phyloP scores from a whole-genome alignment of 2,329 filamentous ascomycete species.

The Triangularia setosa region DNA sequence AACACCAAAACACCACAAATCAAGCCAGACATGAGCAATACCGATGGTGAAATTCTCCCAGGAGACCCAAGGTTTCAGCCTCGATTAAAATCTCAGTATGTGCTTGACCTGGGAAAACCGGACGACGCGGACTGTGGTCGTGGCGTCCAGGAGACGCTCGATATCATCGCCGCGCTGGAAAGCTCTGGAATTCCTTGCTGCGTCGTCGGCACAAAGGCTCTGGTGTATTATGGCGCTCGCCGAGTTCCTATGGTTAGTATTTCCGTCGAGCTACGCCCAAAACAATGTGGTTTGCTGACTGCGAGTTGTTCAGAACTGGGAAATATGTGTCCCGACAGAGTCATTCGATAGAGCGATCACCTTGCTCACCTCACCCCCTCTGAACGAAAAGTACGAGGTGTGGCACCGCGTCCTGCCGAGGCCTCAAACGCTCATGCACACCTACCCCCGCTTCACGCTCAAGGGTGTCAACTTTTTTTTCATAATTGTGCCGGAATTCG shows the following conservation, averaged over 20 bases:
- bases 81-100: conserved; percentile 30
- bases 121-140: not conserved
- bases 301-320: conserved; percentile 1
- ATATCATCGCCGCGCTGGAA: not conserved
- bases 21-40: not conserved
- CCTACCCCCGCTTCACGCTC: conserved; percentile 5
- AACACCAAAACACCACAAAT: not conserved
- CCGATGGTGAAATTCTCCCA: not conserved
- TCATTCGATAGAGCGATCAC: not conserved
- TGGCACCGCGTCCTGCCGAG: not conserved
- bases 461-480: conserved; percentile 3
- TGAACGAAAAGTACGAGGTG: not conserved
- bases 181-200: not conserved
- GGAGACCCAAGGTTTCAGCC: not conserved
- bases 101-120: not conserved
- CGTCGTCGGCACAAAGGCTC: conserved; percentile 1
- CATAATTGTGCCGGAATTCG: not conserved
- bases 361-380: not conserved
- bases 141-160: not conserved
- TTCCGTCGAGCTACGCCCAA: not conserved
- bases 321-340: conserved; percentile 4
- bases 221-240: conserved; percentile 7
- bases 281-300: not conserved
- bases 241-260: conserved; percentile 2
- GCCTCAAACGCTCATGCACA: conserved; percentile 6